These are phyloP conservation scores for Erythrobasidium hasegawianum DNA, from an alignment of 1,284 basidiomycete genomes.

Conservation along the genomic window DNA sequence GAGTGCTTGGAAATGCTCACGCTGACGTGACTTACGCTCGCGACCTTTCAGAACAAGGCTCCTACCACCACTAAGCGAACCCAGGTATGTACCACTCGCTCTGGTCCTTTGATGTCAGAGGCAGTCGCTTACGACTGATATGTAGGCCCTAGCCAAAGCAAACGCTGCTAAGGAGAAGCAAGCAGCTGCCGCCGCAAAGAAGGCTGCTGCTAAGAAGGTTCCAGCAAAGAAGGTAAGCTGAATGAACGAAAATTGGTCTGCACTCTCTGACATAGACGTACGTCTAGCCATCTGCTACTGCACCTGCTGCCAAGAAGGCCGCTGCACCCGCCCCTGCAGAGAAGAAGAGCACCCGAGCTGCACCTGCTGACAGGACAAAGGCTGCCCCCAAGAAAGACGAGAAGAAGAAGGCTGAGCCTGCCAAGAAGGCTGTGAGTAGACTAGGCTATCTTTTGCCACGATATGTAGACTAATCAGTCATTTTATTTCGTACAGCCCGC, in stretches of 20 bases:
- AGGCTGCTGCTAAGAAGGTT: constrained; percentile 29
- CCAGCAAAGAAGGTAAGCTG: constrained; percentile 30
- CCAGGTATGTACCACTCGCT: neutral
- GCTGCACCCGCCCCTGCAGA: constrained; percentile 18
- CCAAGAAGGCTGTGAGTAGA: neutral
- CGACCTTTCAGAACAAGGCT: constrained; percentile 27
- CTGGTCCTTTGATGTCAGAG: neutral
- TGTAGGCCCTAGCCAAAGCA: constrained; percentile 13
- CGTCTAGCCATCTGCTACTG: constrained; percentile 5
- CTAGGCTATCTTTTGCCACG: too few relatives aligned
- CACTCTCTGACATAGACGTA: neutral
- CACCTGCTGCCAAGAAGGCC: constrained; percentile 9
- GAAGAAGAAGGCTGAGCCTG: constrained; percentile 14
- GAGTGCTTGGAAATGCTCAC: too few relatives aligned
- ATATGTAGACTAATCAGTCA: too few relatives aligned
- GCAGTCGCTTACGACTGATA: neutral
- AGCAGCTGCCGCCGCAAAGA: constrained; percentile 21
- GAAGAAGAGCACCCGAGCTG: constrained; percentile 18
- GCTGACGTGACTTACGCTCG: neutral
- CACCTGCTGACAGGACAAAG: constrained; percentile 8
- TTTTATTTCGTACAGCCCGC: constrained; percentile 8
- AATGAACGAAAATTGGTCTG: neutral
- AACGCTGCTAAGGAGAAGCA: constrained; percentile 30
- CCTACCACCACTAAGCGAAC: constrained; percentile 24
- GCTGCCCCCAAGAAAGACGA: constrained; percentile 22